These are phyloP conservation scores for Senecio squalidus DNA, from an alignment of 140 eudicot species.

Conservation along the genomic window DNA sequence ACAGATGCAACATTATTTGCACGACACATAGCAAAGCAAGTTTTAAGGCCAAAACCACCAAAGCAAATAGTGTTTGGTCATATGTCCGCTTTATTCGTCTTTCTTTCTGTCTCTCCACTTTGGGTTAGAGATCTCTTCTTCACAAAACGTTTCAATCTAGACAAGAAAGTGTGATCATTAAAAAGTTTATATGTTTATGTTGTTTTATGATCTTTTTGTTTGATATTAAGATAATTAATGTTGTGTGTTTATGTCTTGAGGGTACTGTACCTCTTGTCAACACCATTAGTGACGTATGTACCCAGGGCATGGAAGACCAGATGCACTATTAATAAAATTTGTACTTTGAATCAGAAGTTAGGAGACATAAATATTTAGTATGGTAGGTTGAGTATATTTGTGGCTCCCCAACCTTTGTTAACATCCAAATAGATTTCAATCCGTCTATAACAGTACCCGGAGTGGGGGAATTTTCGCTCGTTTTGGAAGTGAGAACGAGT, in stretches of 20 bases:
- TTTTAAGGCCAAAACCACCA: constrained; percentile 60
- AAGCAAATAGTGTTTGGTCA: constrained; percentile 62
- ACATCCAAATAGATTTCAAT: constrained; percentile 15
- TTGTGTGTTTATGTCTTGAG: constrained; percentile 3
- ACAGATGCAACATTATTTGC: constrained; percentile 64
- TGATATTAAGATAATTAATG: neutral
- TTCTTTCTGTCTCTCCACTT: constrained; percentile 67
- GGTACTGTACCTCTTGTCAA: constrained; percentile 14
- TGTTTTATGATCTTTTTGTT: constrained; percentile 14
- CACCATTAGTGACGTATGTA: constrained; percentile 28
- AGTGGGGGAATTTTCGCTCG: too few relatives aligned
- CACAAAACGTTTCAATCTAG: constrained; percentile 39
- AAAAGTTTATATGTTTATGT: neutral
- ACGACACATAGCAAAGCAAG: constrained; percentile 52
- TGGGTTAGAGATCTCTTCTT: constrained; percentile 78
- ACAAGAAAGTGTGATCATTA: constrained; percentile 28
- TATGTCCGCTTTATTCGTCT: constrained; percentile 52
- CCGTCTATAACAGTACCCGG: too few relatives aligned
- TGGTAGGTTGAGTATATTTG: constrained; percentile 31
- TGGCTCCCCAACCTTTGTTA: neutral
- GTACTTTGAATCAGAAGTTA: constrained; percentile 32
- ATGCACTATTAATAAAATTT: constrained; percentile 22
- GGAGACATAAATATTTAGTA: constrained; percentile 25
- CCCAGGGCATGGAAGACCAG: constrained; percentile 27
- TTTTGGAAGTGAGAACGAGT: too few relatives aligned